Base-by-base conservation (phyloP, 208 protist species). In the Trypanosoma lewisi region DNA sequence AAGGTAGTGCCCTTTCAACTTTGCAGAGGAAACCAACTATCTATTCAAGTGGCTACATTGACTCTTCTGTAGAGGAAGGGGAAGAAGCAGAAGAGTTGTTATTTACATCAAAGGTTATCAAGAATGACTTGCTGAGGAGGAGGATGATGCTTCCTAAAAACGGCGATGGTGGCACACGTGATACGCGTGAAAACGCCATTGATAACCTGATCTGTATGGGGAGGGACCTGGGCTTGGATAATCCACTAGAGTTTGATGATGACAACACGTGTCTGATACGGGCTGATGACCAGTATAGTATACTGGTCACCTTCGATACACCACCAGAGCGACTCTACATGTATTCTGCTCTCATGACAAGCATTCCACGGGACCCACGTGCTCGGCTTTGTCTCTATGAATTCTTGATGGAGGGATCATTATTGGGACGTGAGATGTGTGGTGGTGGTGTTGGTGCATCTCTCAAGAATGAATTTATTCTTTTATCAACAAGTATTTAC, bases 401-500 rank as follows among this genome's bases (percentile, higher is more conserved):
- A 58, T 80, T 82, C 50, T 73, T 93, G 0, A 70, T 93, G 16
- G 87, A 93, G 57, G 81, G 73, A n/a, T 67, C 78, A 1, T 58
- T 90, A 39, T 73, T 89, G 0, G 87, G 87, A 4, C 69, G 87
- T 11, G 78, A 89, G 19, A 86, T 85, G 78, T 77, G 74, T 61
- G 83, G 83, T 41, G 86, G 87, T 36, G 83, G 83, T 48, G 73
- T 90, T 33, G 77, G 83, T 8, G 75, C 80, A 4, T 90, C 87
- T 11, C 8, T 90, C 27, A 78, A 86, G 37, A 73, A 88, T 48
- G 78, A 86, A 59, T 89, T 86, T 63, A 72, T 89, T 47, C 63
- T 93, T 34, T 65, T 94, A 57, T 88, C 81, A 0, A 80, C 81
- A 11, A 83, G 77, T 37, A 76, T 94, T 33, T 82, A 91, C 73